Percentiles rank a stretch among this genome's conserved stretches.
Conservation (phyloP, 352 stramenopile species). For the Phytopythium vexans region DNA sequence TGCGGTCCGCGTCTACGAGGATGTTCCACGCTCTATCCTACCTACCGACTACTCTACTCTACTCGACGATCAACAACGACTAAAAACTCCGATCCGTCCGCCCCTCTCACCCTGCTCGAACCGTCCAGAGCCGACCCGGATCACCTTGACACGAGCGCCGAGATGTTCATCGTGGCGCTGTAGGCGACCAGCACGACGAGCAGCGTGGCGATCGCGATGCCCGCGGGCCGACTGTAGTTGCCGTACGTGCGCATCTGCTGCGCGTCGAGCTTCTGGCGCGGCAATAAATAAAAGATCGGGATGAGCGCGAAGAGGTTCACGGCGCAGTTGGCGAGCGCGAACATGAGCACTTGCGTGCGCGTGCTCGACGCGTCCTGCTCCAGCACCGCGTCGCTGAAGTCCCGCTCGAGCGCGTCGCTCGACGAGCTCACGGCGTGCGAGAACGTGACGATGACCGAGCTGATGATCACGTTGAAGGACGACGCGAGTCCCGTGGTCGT, state of each 20-base stretch:
- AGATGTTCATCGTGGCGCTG: slow-evolving; percentile 37
- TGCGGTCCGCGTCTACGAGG: too few species aligned
- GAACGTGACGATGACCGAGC: slow-evolving; percentile 56
- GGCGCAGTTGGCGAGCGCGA: slow-evolving; percentile 37
- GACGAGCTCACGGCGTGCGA: slow-evolving; percentile 54
- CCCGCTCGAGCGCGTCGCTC: slow-evolving; percentile 27
- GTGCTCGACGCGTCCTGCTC: slow-evolving; percentile 25
- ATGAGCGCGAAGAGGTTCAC: slow-evolving; percentile 53
- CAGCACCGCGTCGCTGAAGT: slow-evolving; percentile 36
- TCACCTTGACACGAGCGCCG: slow-evolving; percentile 13
- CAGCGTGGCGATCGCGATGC: slow-evolving; percentile 29
- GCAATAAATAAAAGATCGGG: slow-evolving; percentile 67
- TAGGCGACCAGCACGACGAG: slow-evolving; percentile 45
- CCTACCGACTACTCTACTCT: too few species aligned
- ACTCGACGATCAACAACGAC: too few species aligned
- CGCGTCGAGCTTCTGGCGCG: slow-evolving; percentile 55
- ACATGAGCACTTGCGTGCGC: slow-evolving; percentile 31
- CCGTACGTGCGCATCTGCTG: slow-evolving; percentile 63
- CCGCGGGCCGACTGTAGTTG: slow-evolving; percentile 33
- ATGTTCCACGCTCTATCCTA: too few species aligned
- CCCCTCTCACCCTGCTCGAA: too few species aligned
- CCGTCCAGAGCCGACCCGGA: too few species aligned
- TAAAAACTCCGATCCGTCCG: too few species aligned
- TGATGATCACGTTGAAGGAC: slow-evolving; percentile 61
- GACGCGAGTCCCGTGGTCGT: slow-evolving; percentile 58